Base-by-base conservation (phyloP, 257 asterid species). In the Thymus mandschuricus region DNA sequence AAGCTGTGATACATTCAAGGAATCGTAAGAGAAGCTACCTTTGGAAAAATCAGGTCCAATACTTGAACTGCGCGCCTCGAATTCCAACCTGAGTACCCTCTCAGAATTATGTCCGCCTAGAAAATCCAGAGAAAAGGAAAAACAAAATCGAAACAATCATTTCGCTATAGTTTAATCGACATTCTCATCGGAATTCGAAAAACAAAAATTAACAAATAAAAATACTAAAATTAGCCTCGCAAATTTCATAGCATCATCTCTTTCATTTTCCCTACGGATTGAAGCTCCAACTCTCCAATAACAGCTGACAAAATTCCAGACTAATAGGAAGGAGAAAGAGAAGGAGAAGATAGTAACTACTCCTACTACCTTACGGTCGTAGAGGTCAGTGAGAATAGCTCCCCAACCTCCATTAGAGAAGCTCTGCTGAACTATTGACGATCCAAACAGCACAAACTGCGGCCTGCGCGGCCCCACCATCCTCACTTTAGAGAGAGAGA, bases 21-120 rank as follows among this genome's bases (percentile, higher is more conserved):
- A 15, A 15, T 51, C 35, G 10, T 2, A 3, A 13, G 60, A 73
- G 64, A 46, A 61, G 35, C 78, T 86, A 93, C 96, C 91, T 79
- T 87, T 1, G 97, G 98, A 64, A 93, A 90, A 79, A 90, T 66
- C 52, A 71, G 68, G 74, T 80, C 70, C 82, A 93, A 49, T 10
- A 87, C 88, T 82, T 90, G 81, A 66, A 93, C 83, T 48, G 89
- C 98, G 61, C 70, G 84, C 72, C 96, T 80, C 12, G 98, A 87
- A 59, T 91, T 93, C 98, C 98, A 93, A 49, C 98, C 97, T 15
- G 84, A 64, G 78, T 93, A 93, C 67, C 98, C 97, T 65, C 97
- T 78, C 29, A 90, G 41, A 31, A 89, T 1, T 82, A 93, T 64
- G 69, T 93, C 98, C 12, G 96, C 96, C 98, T 93, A 58, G n/a